Conservation (phyloP, 768 basidiomycete genomes). For the Lentinula raphanica region DNA sequence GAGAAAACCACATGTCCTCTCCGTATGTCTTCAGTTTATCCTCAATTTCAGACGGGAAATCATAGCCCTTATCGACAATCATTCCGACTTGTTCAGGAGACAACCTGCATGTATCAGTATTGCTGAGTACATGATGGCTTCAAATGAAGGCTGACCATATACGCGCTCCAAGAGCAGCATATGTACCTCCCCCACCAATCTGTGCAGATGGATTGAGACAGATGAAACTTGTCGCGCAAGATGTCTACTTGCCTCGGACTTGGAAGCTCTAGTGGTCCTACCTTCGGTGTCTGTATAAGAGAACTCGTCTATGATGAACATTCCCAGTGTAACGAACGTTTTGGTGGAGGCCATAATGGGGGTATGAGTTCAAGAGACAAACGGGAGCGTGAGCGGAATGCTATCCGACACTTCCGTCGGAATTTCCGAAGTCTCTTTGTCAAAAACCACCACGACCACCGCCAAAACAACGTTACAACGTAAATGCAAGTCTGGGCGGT, state of each 20-base stretch:
- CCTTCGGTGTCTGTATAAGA: conserved; percentile 55
- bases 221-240: background rate
- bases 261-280: conserved; percentile 36
- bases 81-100: conserved; percentile 63
- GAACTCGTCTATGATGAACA: conserved; percentile 90
- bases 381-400: background rate
- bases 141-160: conserved; percentile 51
- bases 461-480: too few species aligned
- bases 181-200: conserved; percentile 90
- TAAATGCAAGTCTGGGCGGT: conserved; percentile 42
- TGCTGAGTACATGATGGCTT: background rate
- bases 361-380: conserved; percentile 4
- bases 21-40: conserved; percentile 58
- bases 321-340: conserved; percentile 66
- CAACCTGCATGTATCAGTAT: conserved; percentile 42
- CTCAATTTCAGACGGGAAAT: conserved; percentile 64
- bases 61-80: conserved; percentile 77
- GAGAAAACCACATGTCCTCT: conserved; percentile 70
- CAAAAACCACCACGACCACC: conserved; percentile 2
- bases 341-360: conserved; percentile 10
- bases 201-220: conserved; percentile 23
- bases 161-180: conserved; percentile 74
- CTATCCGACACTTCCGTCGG: conserved; percentile 6
- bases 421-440: conserved; percentile 5
- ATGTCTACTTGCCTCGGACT: conserved; percentile 42